Evolutionary conservation across 768 basidiomycete species (phyloP).

Genomic region (Solioccasus polychromus): DNA sequence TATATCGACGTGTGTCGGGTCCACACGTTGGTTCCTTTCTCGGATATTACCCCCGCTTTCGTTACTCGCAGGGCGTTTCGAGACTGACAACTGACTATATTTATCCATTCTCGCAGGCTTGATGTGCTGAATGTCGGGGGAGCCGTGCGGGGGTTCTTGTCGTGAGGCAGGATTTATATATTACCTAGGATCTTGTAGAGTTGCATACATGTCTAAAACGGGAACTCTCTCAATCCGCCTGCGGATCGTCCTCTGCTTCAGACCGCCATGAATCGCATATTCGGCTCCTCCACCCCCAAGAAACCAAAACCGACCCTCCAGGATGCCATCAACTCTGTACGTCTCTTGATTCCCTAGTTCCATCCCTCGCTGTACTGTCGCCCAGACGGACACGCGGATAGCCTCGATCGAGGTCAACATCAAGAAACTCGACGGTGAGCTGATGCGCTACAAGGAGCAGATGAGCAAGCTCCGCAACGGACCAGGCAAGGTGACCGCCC

Average conservation of each 20-base stretch:
- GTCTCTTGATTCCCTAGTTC: conserved; percentile 22
- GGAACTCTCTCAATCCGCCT: no score
- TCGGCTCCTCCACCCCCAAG: conserved; percentile 68
- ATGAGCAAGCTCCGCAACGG: conserved; percentile 92
- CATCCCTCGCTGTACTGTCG: not conserved
- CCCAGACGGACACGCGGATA: conserved; percentile 82
- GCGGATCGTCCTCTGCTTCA: not conserved
- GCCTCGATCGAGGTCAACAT: conserved; percentile 94
- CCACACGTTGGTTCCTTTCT: conserved; percentile 8
- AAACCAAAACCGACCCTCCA: conserved; percentile 84
- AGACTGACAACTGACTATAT: conserved; percentile 9
- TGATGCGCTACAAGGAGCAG: conserved; percentile 90
- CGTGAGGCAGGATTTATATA: conserved; percentile 38
- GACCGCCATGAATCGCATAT: conserved; percentile 82
- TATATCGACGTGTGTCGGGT: conserved; percentile 7
- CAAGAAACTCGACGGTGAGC: conserved; percentile 92
- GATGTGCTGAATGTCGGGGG: conserved; percentile 90
- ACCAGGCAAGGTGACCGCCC: conserved; percentile 77
- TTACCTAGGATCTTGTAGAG: no score
- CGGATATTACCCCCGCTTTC: not conserved
- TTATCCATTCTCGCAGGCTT: conserved; percentile 42
- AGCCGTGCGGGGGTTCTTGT: conserved; percentile 86
- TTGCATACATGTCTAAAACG: no score
- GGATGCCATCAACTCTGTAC: conserved; percentile 89
- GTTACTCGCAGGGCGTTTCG: not conserved